Base-by-base conservation (phyloP, 2,329 filamentous ascomycete genomes). In the Aspergillus alliaceus region DNA sequence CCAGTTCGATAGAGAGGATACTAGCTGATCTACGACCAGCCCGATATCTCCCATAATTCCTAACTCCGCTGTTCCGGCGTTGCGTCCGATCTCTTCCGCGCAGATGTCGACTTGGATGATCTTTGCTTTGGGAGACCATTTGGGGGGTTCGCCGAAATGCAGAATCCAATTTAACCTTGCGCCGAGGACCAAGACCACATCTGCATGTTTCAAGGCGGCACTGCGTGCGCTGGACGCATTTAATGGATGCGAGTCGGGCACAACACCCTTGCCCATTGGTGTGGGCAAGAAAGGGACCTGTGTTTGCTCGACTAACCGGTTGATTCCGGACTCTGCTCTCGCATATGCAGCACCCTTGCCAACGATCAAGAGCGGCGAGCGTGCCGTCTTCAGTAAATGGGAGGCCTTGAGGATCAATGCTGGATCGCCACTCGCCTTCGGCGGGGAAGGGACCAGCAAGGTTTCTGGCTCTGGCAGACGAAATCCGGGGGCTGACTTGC, bases 121-220 rank as follows among this genome's bases (percentile, higher is more conserved):
- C 55, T 77, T 80, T 3, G 77, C 82, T 4, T 64, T 64, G 4
- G 77, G 61, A 27, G 75, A 80, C 80, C 82, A 85, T 65, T 84
- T 84, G 0, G 82, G 82, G 12, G 80, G 62, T 55, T 82, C 77
- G 7, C 83, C 83, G 59, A 80, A 85, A 58, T 84, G 82, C 4
- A 85, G 72, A 51, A 85, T 85, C 83, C 82, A 85, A 59, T 85
- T 85, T 40, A 85, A 67, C 34, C 81, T 76, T 2, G 82, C 83
- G 4, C 82, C 82, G 2, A 85, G 72, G 3, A 85, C 71, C 3
- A 85, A 66, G 15, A 84, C 80, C 1, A 85, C 79, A 64, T 85
- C 83, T 3, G 83, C 80, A 39, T 79, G 69, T 63, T 79, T 80
- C 39, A 85, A 69, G 3, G 82, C 82, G 15, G 79, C 74, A 42